Conservation (phyloP, 2,329 filamentous ascomycete species). For the Rachicladosporium sp. region DNA sequence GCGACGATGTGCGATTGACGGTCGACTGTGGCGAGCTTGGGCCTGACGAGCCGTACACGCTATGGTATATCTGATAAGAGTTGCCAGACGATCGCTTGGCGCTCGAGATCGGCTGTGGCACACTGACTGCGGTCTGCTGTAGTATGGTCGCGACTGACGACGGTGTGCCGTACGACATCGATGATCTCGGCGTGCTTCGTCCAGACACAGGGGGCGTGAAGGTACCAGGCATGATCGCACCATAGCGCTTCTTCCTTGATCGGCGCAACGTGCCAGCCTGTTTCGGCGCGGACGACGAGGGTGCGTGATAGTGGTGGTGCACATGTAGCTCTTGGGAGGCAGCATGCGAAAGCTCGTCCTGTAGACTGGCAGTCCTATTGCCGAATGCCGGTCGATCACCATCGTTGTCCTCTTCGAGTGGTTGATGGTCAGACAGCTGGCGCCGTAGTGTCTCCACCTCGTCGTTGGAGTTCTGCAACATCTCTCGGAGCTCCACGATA, state of each 20-base stretch:
- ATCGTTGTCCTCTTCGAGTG: constrained; percentile 35
- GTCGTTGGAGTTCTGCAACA: constrained; percentile 83
- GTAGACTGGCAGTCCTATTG: constrained; percentile 43
- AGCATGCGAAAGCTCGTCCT: constrained; percentile 53
- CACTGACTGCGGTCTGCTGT: constrained; percentile 49
- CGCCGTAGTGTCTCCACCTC: constrained; percentile 82
- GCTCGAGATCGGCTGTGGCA: constrained; percentile 34
- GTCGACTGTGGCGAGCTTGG: constrained; percentile 72
- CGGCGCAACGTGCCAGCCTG: constrained; percentile 27
- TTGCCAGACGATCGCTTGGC: constrained; percentile 53
- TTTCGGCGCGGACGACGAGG: constrained; percentile 23
- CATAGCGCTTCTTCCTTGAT: constrained; percentile 58
- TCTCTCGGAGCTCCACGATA: constrained; percentile 79
- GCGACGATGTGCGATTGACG: constrained; percentile 51
- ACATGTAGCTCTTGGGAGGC: constrained; percentile 72
- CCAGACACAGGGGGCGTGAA: constrained; percentile 30
- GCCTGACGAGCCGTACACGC: constrained; percentile 51
- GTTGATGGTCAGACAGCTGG: constrained; percentile 68
- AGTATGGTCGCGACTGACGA: constrained; percentile 46
- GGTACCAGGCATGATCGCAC: constrained; percentile 43
- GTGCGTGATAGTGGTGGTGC: constrained; percentile 83
- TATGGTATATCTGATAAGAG: constrained; percentile 49
- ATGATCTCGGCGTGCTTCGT: constrained; percentile 25
- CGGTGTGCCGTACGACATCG: constrained; percentile 29
- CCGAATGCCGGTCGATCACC: constrained; percentile 20